Evolutionary conservation across 1,139 yeast genomes (phyloP), one percentile per base, ranked within the genome.

Genomic region (Pichia sp.): DNA sequence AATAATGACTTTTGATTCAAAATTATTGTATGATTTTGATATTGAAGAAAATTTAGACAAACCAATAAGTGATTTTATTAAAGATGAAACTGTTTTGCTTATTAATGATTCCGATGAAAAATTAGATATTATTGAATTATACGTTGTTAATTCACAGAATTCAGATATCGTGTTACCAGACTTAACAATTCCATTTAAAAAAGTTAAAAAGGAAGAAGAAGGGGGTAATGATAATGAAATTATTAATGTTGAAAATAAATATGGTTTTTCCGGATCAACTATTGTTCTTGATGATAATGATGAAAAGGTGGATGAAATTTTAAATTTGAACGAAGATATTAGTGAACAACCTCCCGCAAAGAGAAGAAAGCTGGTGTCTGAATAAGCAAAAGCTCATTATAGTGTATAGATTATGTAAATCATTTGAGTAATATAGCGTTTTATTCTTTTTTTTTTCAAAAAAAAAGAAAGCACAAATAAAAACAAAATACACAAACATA

Each of bases 11-110:
- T 69, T 80, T 23, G 59, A 53, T 22, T 76, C 80, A 27, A 74
- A 72, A 49, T 68, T 91, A 47, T 63, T 93, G 10, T 87, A 86
- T 55, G 98, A 93, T 61, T 71, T 71, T 38, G 99, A 93, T 55
- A 87, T 86, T 60, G 96, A 87, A 40, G 97, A 89, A 55, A 81
- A 89, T 54, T 54, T 71, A 9, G 68, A 66, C 0, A 68, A 65
- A 33, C 60, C 69, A 0, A 62, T 91, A 19, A 46, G 51, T 0
- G 76, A 75, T 2, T 61, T 91, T 6, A 65, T 89, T 25, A 55
- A 53, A 8, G 65, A 68, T 35, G 91, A 89, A 5, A 73, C 78
- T 19, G 67, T 79, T 25, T 39, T 91, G 13, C 72, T 84, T 2
- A 70, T 91, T 13, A 78, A 82, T 44, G 98, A 91, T 61, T 96